These are phyloP conservation scores for Delonix regia DNA, from an alignment of 306 rosid genomes.

Conservation along the genomic window DNA sequence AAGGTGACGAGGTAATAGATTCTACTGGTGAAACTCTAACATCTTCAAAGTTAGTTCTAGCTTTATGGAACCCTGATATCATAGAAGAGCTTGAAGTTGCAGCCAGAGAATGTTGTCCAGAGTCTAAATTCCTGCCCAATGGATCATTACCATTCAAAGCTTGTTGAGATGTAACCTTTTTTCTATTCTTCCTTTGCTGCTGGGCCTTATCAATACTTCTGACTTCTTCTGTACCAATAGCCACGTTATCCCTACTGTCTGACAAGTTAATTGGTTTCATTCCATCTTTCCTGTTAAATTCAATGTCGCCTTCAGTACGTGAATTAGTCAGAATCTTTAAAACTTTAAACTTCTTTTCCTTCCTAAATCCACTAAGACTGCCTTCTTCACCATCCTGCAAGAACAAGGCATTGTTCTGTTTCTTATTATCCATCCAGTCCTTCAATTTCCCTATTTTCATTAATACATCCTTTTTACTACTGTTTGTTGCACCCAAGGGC, in stretches of 20 bases:
- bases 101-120: constrained; percentile 49
- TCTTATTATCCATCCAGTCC: constrained; percentile 53
- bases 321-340: constrained; percentile 38
- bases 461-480: constrained; percentile 40
- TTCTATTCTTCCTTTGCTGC: constrained; percentile 43
- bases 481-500: constrained; percentile 36
- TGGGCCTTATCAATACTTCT: constrained; percentile 43
- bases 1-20: constrained; percentile 81
- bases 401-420: constrained; percentile 36
- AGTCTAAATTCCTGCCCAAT: constrained; percentile 47
- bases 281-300: constrained; percentile 46
- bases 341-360: constrained; percentile 50
- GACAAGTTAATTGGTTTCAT: constrained; percentile 40
- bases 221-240: constrained; percentile 37
- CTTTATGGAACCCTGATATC: constrained; percentile 61
- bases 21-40: constrained; percentile 70
- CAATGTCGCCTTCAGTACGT: constrained; percentile 43
- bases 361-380: constrained; percentile 51
- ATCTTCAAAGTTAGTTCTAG: constrained; percentile 54
- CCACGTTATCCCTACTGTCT: constrained; percentile 32
- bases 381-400: constrained; percentile 50
- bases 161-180: constrained; percentile 43
- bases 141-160: constrained; percentile 45
- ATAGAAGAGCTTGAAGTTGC: constrained; percentile 84
- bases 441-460: constrained; percentile 63